These are phyloP conservation scores for Penicillium sp. DNA, from an alignment of 2,329 filamentous ascomycete species.

Conservation along the genomic window DNA sequence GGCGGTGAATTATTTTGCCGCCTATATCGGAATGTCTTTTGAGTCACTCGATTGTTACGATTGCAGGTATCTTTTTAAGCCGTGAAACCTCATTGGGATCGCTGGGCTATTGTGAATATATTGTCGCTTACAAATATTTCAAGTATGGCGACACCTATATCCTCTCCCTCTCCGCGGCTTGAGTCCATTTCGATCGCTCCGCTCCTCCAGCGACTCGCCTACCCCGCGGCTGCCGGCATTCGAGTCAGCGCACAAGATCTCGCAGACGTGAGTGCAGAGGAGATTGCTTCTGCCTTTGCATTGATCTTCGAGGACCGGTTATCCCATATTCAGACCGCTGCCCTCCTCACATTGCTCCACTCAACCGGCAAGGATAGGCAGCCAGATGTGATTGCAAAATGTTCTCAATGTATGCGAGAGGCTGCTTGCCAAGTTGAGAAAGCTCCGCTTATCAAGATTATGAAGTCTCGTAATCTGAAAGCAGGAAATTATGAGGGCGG, in stretches of 20 bases:
- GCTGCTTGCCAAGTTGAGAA: constrained; percentile 73
- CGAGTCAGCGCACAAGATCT: constrained; percentile 75
- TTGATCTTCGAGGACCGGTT: constrained; percentile 89
- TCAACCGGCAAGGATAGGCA: constrained; percentile 83
- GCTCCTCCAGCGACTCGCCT: constrained; percentile 49
- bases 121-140: neutral
- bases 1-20: constrained; percentile 24
- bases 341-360: constrained; percentile 85
- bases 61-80: neutral
- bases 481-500: constrained; percentile 80
- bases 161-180: constrained; percentile 30
- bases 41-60: constrained; percentile 12
- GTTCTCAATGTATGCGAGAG: constrained; percentile 78
- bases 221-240: constrained; percentile 44
- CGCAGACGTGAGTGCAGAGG: constrained; percentile 72
- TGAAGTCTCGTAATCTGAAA: constrained; percentile 60
- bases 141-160: constrained; percentile 10
- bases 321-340: constrained; percentile 82
- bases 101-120: neutral
- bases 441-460: constrained; percentile 58
- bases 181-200: constrained; percentile 48
- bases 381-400: constrained; percentile 81
- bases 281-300: constrained; percentile 87
- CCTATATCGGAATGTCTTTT: constrained; percentile 5
- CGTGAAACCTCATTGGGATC: neutral